These are phyloP conservation scores for Aspergillus pseudoviridinutans DNA, from an alignment of 2,329 filamentous ascomycete species.

Conservation along the genomic window DNA sequence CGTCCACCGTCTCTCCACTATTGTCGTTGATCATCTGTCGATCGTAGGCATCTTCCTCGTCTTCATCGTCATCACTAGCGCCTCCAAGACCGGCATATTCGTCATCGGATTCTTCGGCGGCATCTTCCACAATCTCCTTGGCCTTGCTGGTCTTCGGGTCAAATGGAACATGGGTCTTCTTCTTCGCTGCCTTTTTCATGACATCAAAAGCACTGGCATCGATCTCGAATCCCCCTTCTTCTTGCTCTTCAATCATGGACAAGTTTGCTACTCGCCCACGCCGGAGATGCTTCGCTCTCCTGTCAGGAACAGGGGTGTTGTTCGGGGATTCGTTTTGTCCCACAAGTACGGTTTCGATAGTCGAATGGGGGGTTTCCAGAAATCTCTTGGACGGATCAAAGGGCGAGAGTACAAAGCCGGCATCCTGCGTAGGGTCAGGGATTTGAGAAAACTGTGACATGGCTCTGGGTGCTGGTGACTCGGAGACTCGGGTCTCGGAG, in stretches of 20 bases:
- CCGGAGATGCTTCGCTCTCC: constrained; percentile 54
- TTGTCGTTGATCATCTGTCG: constrained; percentile 89
- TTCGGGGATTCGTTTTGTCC: constrained; percentile 30
- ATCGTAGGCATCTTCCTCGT: constrained; percentile 70
- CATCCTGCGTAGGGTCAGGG: constrained; percentile 76
- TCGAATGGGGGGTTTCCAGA: constrained; percentile 61
- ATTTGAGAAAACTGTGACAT: constrained; percentile 65
- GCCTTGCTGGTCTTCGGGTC: constrained; percentile 85
- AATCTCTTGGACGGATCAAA: constrained; percentile 65
- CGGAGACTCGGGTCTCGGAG: constrained; percentile 30
- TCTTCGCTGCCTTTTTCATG: constrained; percentile 62
- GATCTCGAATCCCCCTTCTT: constrained; percentile 34
- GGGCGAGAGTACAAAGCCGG: constrained; percentile 68
- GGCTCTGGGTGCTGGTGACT: constrained; percentile 32
- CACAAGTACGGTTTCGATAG: constrained; percentile 64
- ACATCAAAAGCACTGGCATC: constrained; percentile 60
- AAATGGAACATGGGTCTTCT: constrained; percentile 57
- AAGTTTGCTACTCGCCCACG: constrained; percentile 43
- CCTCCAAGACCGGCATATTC: constrained; percentile 95
- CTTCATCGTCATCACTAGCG: constrained; percentile 78
- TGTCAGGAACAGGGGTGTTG: constrained; percentile 63
- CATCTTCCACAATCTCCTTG: constrained; percentile 82
- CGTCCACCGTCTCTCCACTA: constrained; percentile 70
- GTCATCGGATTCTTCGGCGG: constrained; percentile 95
- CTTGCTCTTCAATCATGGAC: constrained; percentile 45